Base-by-base conservation (phyloP, 1,284 basidiomycete genomes). In the Termitomyces sp. region DNA sequence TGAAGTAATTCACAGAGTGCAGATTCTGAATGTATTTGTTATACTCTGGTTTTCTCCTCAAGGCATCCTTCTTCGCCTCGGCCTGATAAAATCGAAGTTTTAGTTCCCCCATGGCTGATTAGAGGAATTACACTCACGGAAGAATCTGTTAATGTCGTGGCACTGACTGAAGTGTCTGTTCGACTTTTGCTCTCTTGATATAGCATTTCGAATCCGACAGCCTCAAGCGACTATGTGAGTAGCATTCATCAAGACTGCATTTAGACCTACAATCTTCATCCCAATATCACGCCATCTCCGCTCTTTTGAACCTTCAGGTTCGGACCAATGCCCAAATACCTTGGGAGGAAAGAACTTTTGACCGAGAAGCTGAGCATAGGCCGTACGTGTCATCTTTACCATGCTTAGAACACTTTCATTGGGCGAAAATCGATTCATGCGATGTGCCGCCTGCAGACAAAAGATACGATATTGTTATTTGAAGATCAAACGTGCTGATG, bases 171-270 rank as follows among this genome's bases (percentile, higher is more conserved):
- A 3, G 61, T 62, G 28, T 76, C 74, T 57, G 68, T 68, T 58
- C 74, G 77, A 62, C 72, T 70, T 72, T 90, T 83, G 65, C 82
- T 82, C 69, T 94, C 88, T 71, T 93, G 82, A 69, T 90, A 97
- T 51, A 95, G 78, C 80, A 97, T 97, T 73, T 98, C 94, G 61
- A 97, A 97, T 0, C 94, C 94, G 59, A 91, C 92, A 3, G 92
- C 86, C 90, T 93, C 62, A 26, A 24, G 9, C n/a, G 19, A 42
- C 12, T 3, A 34, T 30, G 30, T 39, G 10, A 33, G 43, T 55
- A n/a, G 15, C 30, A 34, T 13, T 43, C 15, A 28, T 33, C 13
- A 31, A 49, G 31, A 9, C 26, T 28, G 15, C 31, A 55, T 9
- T 38, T 1, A 44, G 10, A 70, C 82, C 52, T 60, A 89, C 91